Evolutionary conservation across 2,329 filamentous ascomycete genomes (phyloP).

Genomic region (Clonostachys rosea): DNA sequence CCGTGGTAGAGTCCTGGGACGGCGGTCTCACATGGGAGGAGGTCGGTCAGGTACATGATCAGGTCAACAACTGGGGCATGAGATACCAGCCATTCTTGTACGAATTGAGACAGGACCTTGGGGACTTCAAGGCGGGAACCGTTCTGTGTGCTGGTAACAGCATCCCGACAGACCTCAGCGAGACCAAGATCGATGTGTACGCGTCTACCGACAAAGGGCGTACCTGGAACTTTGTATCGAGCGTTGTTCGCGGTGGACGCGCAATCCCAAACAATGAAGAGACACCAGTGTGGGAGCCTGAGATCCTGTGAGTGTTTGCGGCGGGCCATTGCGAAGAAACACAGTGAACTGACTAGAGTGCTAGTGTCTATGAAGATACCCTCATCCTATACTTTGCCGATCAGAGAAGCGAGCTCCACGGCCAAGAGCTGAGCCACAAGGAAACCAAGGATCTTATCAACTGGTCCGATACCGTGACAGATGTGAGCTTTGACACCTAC

Average conservation of each 20-base stretch:
- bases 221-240: slow-evolving; percentile 62
- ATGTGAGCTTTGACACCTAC: slow-evolving; percentile 50
- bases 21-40: slow-evolving; percentile 54
- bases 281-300: slow-evolving; percentile 21
- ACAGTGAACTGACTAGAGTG: no score
- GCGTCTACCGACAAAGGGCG: slow-evolving; percentile 54
- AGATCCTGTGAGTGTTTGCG: no score
- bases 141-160: slow-evolving; percentile 55
- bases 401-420: slow-evolving; percentile 57
- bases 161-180: slow-evolving; percentile 51
- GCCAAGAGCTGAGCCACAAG: slow-evolving; percentile 65
- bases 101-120: slow-evolving; percentile 44
- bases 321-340: no score
- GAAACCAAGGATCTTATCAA: slow-evolving; percentile 50
- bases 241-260: slow-evolving; percentile 56
- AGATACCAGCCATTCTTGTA: slow-evolving; percentile 66
- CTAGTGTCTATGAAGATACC: slow-evolving; percentile 39
- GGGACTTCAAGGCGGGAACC: slow-evolving; percentile 53
- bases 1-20: slow-evolving; percentile 43
- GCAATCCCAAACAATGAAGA: slow-evolving; percentile 57
- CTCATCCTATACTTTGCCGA: slow-evolving; percentile 67
- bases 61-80: slow-evolving; percentile 57
- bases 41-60: slow-evolving; percentile 56
- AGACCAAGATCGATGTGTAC: slow-evolving; percentile 65
- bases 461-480: slow-evolving; percentile 59